Evolutionary conservation across 2,329 filamentous ascomycete genomes (phyloP), one percentile per base, ranked within the genome.

Genomic region (Claviceps sp.): DNA sequence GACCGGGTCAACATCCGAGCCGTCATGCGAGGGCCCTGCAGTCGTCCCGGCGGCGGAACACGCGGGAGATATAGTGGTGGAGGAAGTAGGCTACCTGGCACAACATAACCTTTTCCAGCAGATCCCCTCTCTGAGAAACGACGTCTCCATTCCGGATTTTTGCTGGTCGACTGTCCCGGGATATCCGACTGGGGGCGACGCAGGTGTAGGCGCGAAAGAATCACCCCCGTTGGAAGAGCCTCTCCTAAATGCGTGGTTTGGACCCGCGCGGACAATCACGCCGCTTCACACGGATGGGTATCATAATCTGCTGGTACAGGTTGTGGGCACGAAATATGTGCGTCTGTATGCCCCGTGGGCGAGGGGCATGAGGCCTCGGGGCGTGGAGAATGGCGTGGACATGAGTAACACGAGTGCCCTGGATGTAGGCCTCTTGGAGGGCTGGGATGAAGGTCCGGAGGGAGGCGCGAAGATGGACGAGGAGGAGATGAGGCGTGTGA

Each of bases 201-300:
- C 39, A 41, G 39, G 16, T 17, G 39, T 19, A 42, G 17, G n/a
- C 10, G 40, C 40, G 19, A 19, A 17, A 42, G 10, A 11, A 22
- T 2, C 14, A 61, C 62, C 3, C 64, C 67, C 69, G 40, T 66
- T 77, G 13, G 73, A 73, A 6, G 75, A 80, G 22, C 88, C 88
- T 0, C 72, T 86, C 44, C 74, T 94, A 17, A 95, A 97, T 66
- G 89, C 88, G 7, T 98, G 93, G 93, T 85, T 97, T 56, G 93
- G 93, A 0, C 93, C 93, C 0, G 73, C 82, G 0, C 83, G 82
- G 48, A 97, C 93, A 0, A 90, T 95, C 56, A 95, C 89, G 1
- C 93, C 93, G 1, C 73, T 97, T 1, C 93, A 98, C 66, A 94
- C 89, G 1, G 93, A 97, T 62, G 88, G 87, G 1, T 94, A 96